These are phyloP conservation scores for Fomitiporia mediterranea DNA, from an alignment of 1,284 basidiomycete species.

Conservation along the genomic window DNA sequence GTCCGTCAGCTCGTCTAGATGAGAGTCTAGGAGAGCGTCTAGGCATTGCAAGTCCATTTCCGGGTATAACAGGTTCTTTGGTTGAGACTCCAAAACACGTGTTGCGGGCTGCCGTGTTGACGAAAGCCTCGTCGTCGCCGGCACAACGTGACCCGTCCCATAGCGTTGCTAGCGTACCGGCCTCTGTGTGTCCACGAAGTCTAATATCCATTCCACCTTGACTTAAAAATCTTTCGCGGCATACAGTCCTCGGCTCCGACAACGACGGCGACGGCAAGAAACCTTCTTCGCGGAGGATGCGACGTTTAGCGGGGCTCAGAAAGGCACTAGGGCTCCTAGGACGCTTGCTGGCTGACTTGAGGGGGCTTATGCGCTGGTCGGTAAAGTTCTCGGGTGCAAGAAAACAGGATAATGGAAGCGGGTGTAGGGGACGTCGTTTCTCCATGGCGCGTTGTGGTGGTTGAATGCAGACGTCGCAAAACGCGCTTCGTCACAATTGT, in stretches of 20 bases:
- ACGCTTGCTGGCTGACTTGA: constrained; percentile 23
- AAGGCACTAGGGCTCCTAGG: constrained; percentile 39
- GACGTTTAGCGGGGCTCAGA: constrained; percentile 62
- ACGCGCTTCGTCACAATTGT: constrained; percentile 16
- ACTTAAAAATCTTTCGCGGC: not conserved
- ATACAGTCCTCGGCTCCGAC: constrained; percentile 31
- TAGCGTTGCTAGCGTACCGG: constrained; percentile 20
- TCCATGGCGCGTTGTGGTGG: constrained; percentile 9
- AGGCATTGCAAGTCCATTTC: constrained; percentile 19
- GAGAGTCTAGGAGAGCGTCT: constrained; percentile 22
- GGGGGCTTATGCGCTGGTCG: constrained; percentile 19
- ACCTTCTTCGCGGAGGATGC: constrained; percentile 56
- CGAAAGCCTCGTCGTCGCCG: too few relatives aligned
- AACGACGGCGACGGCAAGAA: constrained; percentile 34
- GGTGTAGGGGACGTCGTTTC: constrained; percentile 40
- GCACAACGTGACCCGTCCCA: not conserved
- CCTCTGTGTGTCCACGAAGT: not conserved
- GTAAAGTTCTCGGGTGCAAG: constrained; percentile 31
- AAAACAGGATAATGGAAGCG: constrained; percentile 55
- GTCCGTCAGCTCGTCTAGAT: constrained; percentile 21
- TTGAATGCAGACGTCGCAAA: constrained; percentile 13
- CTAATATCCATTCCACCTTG: too few relatives aligned
- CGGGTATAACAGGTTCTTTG: not conserved
- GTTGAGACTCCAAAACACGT: not conserved
- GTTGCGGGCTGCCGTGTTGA: not conserved